Base-by-base conservation (phyloP, 148 eudicot species). In the Persicaria tinctoria region DNA sequence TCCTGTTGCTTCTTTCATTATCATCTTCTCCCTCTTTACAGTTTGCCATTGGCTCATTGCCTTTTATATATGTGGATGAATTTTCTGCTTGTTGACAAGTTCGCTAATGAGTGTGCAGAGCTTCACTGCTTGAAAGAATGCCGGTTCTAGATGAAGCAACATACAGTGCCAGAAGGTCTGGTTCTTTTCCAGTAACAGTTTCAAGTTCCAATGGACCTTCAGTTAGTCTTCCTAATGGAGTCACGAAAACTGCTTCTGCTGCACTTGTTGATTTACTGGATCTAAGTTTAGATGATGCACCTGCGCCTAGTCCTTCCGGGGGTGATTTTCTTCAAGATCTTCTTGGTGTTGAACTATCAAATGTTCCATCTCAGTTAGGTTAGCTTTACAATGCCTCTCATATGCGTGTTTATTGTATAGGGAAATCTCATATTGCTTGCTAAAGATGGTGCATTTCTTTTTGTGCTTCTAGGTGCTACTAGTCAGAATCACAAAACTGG, bases 101-200 rank as follows among this genome's bases (percentile, higher is more conserved):
- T 8, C 27, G 8, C 41, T 41, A 66, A 66, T 41, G 70, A 12
- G 48, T 27, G 14, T 77, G 46, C 84, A 95, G 98, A 89, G 84
- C 96, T 81, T 72, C 89, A 17, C 82, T 95, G 76, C 88, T 92
- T 66, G 98, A 95, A 80, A 86, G 93, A 80, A 92, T 95, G 98
- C 98, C 98, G 55, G 97, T 92, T 66, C 90, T 95, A 73, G 98
- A 95, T 80, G 98, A 95, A 85, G 92, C 96, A 74, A 95, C 93
- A 68, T 89, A 77, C 80, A 87, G 86, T 71, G 97, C 89, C 72
- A 95, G 81, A 79, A 95, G 79, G 78, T 88, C 85, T 76, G 98
- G 97, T 79, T 89, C 97, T 50, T 82, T 90, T 75, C 86, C 91
- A 11, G 80, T 90, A 73, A 77, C 87, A 70, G 77, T 80, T 85